Percentiles rank a stretch among this genome's conserved stretches.
phyloP scores from a whole-genome alignment of 2,329 filamentous ascomycete genomes.

The Myriosclerotinia curreyana region DNA sequence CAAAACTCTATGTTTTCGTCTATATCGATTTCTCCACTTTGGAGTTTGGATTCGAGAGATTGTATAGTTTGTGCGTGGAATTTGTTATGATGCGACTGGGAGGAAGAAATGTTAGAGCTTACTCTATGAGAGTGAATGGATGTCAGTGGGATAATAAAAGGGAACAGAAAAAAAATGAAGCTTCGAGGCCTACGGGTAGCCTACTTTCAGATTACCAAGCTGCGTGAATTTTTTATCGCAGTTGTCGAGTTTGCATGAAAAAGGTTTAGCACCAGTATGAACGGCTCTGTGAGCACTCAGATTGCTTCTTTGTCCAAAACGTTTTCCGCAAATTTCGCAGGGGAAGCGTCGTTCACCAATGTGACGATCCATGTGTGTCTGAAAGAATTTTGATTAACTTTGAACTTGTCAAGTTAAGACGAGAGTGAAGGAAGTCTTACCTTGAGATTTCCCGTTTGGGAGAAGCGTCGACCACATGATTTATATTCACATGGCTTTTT shows the following conservation, averaged over 20 bases:
- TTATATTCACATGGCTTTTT: constrained; percentile 2
- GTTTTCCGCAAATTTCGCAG: constrained; percentile 3
- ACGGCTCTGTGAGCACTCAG: constrained; percentile 24
- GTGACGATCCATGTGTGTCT: constrained; percentile 14
- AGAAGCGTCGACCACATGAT: constrained; percentile 2
- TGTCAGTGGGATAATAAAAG: not conserved
- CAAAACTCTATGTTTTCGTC: constrained; percentile 72
- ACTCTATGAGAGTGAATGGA: not conserved
- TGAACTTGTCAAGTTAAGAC: not conserved
- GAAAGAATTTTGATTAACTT: not conserved
- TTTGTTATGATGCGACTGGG: constrained; percentile 44
- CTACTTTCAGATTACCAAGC: constrained; percentile 82
- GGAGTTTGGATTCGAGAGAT: constrained; percentile 62
- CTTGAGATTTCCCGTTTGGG: constrained; percentile 10
- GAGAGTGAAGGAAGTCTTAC: not conserved
- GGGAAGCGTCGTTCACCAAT: constrained; percentile 12
- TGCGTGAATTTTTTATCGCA: constrained; percentile 85
- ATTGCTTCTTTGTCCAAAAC: constrained; percentile 10
- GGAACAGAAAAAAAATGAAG: not conserved
- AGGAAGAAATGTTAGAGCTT: not conserved
- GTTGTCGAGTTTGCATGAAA: constrained; percentile 61
- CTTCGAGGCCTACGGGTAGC: constrained; percentile 24
- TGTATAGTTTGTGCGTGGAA: constrained; percentile 78
- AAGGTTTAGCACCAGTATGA: constrained; percentile 21
- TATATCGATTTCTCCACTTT: constrained; percentile 60